phyloP scores from a whole-genome alignment of 495 filamentous ascomycete genomes.

The Neurospora sp. region DNA sequence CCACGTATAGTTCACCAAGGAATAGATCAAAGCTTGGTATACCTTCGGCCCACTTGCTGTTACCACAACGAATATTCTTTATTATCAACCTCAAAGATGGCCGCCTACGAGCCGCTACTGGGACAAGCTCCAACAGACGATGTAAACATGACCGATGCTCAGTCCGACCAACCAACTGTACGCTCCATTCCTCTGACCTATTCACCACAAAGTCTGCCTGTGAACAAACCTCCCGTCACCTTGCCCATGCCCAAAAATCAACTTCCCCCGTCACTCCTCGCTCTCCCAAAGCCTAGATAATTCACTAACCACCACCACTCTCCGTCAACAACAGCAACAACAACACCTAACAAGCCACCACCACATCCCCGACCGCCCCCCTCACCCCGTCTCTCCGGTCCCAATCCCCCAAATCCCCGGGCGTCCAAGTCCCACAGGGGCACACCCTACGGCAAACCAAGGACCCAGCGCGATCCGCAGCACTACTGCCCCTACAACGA shows the following conservation, averaged over 20 bases:
- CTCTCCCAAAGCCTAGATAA: not conserved
- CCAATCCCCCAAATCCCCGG: slow-evolving; percentile 16
- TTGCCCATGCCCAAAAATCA: not conserved
- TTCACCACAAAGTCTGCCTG: not conserved
- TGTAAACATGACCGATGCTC: slow-evolving; percentile 21
- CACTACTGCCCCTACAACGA: slow-evolving; percentile 20
- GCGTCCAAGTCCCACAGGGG: slow-evolving; percentile 7
- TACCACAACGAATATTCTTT: not conserved
- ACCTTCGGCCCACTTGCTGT: not conserved
- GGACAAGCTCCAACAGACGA: slow-evolving; percentile 7
- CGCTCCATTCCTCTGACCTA: not conserved
- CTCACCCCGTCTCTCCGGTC: slow-evolving; percentile 6
- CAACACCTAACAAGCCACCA: slow-evolving; percentile 5
- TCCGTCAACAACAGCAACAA: slow-evolving; percentile 10
- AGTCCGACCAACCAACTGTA: slow-evolving; percentile 13
- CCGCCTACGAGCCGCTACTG: not conserved
- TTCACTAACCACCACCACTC: slow-evolving; percentile 13
- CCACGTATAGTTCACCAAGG: not conserved
- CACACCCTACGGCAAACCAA: slow-evolving; percentile 22
- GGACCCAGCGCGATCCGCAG: slow-evolving; percentile 34
- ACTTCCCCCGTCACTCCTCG: not conserved
- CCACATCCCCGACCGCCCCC: not conserved
- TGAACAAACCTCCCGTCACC: not conserved
- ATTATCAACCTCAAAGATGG: not conserved
- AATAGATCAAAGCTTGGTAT: not conserved